Evolutionary conservation across 495 filamentous ascomycete species (phyloP), one percentile per base, ranked within the genome.

Genomic region (Usnea hakonensis): DNA sequence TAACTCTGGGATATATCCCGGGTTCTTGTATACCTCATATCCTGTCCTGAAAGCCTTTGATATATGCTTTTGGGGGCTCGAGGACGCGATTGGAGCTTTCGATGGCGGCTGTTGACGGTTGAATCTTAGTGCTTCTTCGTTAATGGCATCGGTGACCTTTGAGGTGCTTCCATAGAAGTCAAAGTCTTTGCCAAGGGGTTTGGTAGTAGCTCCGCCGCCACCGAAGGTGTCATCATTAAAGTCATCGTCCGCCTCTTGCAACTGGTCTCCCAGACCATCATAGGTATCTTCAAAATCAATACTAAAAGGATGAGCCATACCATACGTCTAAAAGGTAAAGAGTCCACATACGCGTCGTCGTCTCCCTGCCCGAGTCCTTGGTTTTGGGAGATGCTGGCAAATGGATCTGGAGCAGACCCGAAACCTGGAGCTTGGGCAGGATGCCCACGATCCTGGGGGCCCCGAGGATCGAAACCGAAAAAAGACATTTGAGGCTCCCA

Each of bases 171-270:
- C 91, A 64, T 93, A 93, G 77, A 97, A 99, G 71, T 99, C 94
- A 71, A 97, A 99, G 73, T 99, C 95, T 70, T 88, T 93, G 69
- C 91, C 91, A 23, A 93, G 82, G 17, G 75, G 71, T 70, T 82
- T 67, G 13, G 70, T 64, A 60, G 72, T 72, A 63, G 68, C 37
- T 43, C 70, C 72, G 16, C 70, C 79, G 57, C 72, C 77, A 61
- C 94, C 94, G 68, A 99, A 99, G n/a, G 94, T 99, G 72, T 96
- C 95, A 68, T 97, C 90, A 74, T 99, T 99, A 80, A 97, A 90
- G 46, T 81, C 90, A 77, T 99, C 94, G 67, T 92, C 89, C 21
- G 90, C 88, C 69, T 97, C 92, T 67, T 96, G 88, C 36, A 99
- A 84, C 71, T 89, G 85, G 73, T 96, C 90, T 5, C 91, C 94